Percentiles rank a stretch among this genome's conserved stretches.
Conservation (phyloP, 768 basidiomycete species). For the Mycena indigotica region DNA sequence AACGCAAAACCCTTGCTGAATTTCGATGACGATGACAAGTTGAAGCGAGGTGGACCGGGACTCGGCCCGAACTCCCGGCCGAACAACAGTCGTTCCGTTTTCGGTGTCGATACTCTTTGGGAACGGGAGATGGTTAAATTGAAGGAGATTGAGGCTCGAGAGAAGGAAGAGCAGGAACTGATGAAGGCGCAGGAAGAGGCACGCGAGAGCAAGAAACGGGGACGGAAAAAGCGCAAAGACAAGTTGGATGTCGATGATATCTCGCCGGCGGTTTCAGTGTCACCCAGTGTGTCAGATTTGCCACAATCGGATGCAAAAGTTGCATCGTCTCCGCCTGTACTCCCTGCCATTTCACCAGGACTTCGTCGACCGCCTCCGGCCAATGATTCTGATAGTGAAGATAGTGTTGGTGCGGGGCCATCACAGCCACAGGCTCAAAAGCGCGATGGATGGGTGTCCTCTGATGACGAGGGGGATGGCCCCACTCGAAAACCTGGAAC, state of each 20-base stretch:
- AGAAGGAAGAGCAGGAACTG: constrained; percentile 60
- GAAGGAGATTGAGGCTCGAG: constrained; percentile 71
- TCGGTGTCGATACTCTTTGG: constrained; percentile 93
- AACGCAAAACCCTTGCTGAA: constrained; percentile 67
- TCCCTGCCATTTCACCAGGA: constrained; percentile 47
- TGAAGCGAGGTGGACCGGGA: constrained; percentile 22
- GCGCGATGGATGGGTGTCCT: constrained; percentile 55
- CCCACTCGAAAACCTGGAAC: constrained; percentile 61
- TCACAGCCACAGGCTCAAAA: constrained; percentile 11
- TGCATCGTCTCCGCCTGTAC: constrained; percentile 43
- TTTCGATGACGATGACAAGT: constrained; percentile 56
- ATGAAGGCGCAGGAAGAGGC: constrained; percentile 50
- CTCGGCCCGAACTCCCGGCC: constrained; percentile 32
- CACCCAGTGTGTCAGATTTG: constrained; percentile 14
- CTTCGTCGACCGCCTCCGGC: constrained; percentile 45
- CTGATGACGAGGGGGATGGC: constrained; percentile 62
- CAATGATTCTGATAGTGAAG: constrained; percentile 58
- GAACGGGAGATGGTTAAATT: constrained; percentile 84
- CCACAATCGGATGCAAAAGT: constrained; percentile 32
- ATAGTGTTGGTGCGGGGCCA: constrained; percentile 39
- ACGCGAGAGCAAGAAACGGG: constrained; percentile 48
- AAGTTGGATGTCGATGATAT: constrained; percentile 18
- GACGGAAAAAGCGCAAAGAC: constrained; percentile 45
- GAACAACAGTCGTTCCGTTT: constrained; percentile 72
- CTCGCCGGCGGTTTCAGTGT: constrained; percentile 6